Base-by-base conservation (phyloP, 2,329 filamentous ascomycete species). In the Byssothecium circinans region DNA sequence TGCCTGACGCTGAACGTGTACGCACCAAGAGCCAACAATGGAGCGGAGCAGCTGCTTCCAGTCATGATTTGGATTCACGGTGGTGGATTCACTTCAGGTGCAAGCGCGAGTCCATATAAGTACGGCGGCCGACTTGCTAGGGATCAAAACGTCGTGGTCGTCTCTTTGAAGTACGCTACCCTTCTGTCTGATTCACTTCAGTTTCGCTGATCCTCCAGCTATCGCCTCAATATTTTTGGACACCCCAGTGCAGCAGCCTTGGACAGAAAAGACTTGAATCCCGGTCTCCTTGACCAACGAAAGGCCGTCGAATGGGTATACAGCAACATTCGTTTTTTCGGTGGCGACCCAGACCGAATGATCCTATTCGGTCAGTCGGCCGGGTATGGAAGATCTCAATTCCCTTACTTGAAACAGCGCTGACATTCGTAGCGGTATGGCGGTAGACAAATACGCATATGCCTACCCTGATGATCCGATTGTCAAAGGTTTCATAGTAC, bases 61-160 rank as follows among this genome's bases (percentile, higher is more conserved):
- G 76, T 79, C 0, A 62, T 74, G 7, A 70, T 78, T 17, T 79
- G 73, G 60, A 67, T 78, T 27, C 74, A 75, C 20, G 76, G 76
- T 3, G 77, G 77, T 8, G 71, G 73, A 3, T 77, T 75, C 47
- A 56, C 64, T 5, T 71, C 64, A 2, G 75, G 76, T 29, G 76
- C 75, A 32, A 56, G 73, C 25, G 66, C 75, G 22, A 68, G 75
- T 2, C 71, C 74, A 2, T 76, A 74, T 50, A 75, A 78, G 48
- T 71, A 76, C 17, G 76, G 76, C 0, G 57, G 69, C 1, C 63
- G 69, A 32, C 76, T 75, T 71, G 72, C 77, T 3, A 60, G 73
- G 36, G 60, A 73, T 20, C 68, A 68, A 17, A 67, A 74, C 51
- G 60, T 65, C 3, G 70, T 77, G 45, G 73, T 75, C 7, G 72